phyloP scores from a whole-genome alignment of 2,329 filamentous ascomycete species.

The Penicillium hesseltinei region DNA sequence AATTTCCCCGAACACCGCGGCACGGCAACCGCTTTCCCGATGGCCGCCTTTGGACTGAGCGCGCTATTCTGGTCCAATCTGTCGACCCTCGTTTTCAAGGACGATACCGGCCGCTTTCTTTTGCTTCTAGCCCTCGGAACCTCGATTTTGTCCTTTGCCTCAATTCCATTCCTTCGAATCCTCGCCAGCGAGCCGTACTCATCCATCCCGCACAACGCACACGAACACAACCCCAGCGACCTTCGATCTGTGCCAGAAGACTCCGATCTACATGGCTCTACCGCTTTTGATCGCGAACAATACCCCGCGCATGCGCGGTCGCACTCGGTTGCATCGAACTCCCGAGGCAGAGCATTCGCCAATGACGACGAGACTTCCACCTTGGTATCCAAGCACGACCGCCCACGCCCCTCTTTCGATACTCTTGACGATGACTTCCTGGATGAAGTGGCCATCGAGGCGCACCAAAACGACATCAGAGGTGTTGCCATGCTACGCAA shows the following conservation, averaged over 20 bases:
- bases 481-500: conserved; percentile 71
- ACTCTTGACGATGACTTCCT: conserved; percentile 47
- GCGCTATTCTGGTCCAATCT: conserved; percentile 92
- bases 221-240: conserved; percentile 33
- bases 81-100: conserved; percentile 74
- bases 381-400: conserved; percentile 65
- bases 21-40: conserved; percentile 88
- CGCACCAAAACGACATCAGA: conserved; percentile 85
- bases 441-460: conserved; percentile 66
- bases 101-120: conserved; percentile 78
- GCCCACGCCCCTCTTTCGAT: conserved; percentile 53
- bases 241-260: conserved; percentile 30
- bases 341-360: conserved; percentile 23
- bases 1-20: conserved; percentile 91
- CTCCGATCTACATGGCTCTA: conserved; percentile 38
- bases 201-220: conserved; percentile 35
- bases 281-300: conserved; percentile 29
- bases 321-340: conserved; percentile 29
- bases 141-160: conserved; percentile 68
- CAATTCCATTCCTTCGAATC: conserved; percentile 82
- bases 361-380: conserved; percentile 73
- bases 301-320: conserved; percentile 30
- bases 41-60: conserved; percentile 90
- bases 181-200: conserved; percentile 53
- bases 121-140: conserved; percentile 78